These are phyloP conservation scores for Thelonectria rubi DNA, from an alignment of 2,329 filamentous ascomycete species.

Conservation along the genomic window DNA sequence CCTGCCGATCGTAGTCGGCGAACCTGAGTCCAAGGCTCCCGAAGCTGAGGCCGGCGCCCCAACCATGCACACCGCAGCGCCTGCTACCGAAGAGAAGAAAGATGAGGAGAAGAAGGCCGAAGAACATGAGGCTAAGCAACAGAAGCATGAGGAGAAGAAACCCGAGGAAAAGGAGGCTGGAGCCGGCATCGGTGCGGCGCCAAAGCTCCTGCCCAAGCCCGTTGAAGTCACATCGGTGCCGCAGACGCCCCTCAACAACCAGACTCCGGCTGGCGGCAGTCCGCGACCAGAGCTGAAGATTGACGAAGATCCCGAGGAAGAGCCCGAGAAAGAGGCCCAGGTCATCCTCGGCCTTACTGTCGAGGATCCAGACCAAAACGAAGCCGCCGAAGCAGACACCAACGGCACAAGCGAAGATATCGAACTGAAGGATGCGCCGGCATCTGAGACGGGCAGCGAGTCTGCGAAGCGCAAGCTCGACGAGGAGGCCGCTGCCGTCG, in stretches of 20 bases:
- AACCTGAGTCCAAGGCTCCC: conserved; percentile 42
- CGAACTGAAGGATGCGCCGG: conserved; percentile 30
- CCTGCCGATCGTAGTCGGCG: conserved; percentile 41
- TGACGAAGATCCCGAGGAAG: conserved; percentile 43
- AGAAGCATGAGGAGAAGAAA: conserved; percentile 26
- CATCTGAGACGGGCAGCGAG: conserved; percentile 34
- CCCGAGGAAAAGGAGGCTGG: conserved; percentile 26
- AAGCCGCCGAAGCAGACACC: conserved; percentile 22
- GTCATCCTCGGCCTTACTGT: conserved; percentile 40
- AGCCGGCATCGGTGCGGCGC: conserved; percentile 27
- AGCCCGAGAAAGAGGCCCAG: conserved; percentile 37
- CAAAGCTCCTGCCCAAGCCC: conserved; percentile 44
- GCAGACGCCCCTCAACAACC: conserved; percentile 48
- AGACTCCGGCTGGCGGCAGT: conserved; percentile 48
- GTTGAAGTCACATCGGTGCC: conserved; percentile 49
- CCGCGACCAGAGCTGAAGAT: conserved; percentile 49
- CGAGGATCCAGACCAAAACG: conserved; percentile 32
- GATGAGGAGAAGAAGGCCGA: conserved; percentile 34
- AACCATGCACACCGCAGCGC: conserved; percentile 38
- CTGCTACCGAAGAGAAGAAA: conserved; percentile 36
- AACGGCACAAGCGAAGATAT: conserved; percentile 35
- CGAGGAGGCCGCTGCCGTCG: conserved; percentile 31
- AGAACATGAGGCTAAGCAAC: conserved; percentile 38
- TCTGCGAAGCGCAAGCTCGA: conserved; percentile 54
- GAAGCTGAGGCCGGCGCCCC: conserved; percentile 43